These are phyloP conservation scores for Thuidium tamariscinum DNA, from an alignment of 225 moss, liverwort and hornwort genomes.

Conservation along the genomic window DNA sequence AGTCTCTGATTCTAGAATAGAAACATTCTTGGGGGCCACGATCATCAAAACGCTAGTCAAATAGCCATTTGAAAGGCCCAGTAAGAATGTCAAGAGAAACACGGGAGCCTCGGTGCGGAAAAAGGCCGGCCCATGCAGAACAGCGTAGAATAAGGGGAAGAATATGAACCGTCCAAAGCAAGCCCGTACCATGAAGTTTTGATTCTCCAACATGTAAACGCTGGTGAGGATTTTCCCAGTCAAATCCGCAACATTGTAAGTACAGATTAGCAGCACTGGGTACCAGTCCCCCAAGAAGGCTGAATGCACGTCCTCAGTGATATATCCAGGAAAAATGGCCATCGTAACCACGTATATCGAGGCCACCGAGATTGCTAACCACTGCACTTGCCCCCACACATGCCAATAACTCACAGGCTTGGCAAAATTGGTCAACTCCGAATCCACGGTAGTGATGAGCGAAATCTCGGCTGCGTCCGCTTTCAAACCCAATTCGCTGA, in stretches of 20 bases:
- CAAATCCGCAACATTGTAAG: constrained; percentile 60
- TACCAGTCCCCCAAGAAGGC: constrained; percentile 65
- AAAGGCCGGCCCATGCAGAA: constrained; percentile 45
- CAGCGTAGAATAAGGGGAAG: constrained; percentile 55
- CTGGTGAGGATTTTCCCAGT: constrained; percentile 54
- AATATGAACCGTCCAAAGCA: constrained; percentile 55
- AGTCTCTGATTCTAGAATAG: constrained; percentile 47
- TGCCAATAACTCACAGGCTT: constrained; percentile 31
- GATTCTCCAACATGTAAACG: constrained; percentile 33
- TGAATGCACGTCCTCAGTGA: constrained; percentile 81
- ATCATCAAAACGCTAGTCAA: constrained; percentile 61
- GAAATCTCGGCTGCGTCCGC: constrained; percentile 23
- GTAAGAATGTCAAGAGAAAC: constrained; percentile 48
- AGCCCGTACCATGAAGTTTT: constrained; percentile 17
- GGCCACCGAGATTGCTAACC: constrained; percentile 41
- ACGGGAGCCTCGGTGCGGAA: constrained; percentile 68
- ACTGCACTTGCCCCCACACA: constrained; percentile 45
- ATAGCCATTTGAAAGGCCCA: constrained; percentile 77
- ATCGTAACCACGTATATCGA: constrained; percentile 49
- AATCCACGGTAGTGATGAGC: constrained; percentile 7
- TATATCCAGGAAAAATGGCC: constrained; percentile 74
- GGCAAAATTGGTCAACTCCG: constrained; percentile 26
- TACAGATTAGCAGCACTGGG: constrained; percentile 49
- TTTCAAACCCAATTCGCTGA: constrained; percentile 30
- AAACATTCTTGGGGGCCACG: constrained; percentile 65